phyloP scores from a whole-genome alignment of 306 rosid genomes.

The Styphnolobium japonicum region DNA sequence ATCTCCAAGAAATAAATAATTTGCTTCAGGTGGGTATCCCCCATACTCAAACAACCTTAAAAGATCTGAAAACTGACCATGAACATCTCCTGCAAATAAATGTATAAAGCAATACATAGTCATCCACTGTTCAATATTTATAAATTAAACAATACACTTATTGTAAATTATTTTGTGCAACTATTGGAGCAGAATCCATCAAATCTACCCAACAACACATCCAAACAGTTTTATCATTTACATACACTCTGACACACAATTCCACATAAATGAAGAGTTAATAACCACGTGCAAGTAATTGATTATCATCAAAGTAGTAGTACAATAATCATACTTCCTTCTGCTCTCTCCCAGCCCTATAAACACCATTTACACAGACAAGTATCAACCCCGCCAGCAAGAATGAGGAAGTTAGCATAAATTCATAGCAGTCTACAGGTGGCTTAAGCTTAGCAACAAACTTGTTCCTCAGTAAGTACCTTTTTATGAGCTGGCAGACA shows the following conservation, averaged over 20 bases:
- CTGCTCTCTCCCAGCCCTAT: not conserved
- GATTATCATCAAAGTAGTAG: not conserved
- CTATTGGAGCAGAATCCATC: not conserved
- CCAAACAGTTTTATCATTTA: not conserved
- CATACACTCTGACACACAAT: not conserved
- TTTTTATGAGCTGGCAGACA: no score
- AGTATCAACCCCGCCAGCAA: no score
- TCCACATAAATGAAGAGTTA: not conserved
- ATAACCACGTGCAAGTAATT: not conserved
- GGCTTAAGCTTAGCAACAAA: no score
- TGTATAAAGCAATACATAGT: slow-evolving; percentile 4
- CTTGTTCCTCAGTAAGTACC: no score
- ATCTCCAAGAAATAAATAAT: slow-evolving; percentile 82
- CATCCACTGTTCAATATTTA: not conserved
- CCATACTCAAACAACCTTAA: slow-evolving; percentile 77
- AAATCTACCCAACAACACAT: not conserved
- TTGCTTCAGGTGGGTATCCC: slow-evolving; percentile 81
- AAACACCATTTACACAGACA: no score
- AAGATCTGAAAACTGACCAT: slow-evolving; percentile 83
- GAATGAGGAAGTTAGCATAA: no score
- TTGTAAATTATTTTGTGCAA: not conserved
- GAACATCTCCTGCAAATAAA: slow-evolving; percentile 70
- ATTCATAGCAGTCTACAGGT: no score
- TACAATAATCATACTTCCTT: not conserved
- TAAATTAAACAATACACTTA: not conserved